Evolutionary conservation across 306 rosid genomes (phyloP), one percentile per base, ranked within the genome.

Genomic region (Vigna mungo): DNA sequence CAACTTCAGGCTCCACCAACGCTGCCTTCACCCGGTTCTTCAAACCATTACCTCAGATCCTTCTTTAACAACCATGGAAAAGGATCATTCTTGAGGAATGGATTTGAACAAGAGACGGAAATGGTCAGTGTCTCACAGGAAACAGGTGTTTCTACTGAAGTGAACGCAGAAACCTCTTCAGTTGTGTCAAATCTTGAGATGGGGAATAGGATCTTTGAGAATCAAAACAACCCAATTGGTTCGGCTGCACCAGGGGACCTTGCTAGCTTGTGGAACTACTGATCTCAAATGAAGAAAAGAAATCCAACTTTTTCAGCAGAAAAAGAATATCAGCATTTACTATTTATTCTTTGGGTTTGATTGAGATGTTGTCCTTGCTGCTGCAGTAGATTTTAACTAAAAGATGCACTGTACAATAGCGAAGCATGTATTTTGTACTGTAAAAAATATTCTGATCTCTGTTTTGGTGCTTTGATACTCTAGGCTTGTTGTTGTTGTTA

Each of bases 111-210:
- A 41, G 87, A 86, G 74, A 81, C 77, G 77, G 92, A 85, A 11
- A 84, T 83, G 53, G 43, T 61, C 15, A 82, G 72, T 18, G 76
- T 77, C 56, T 82, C 95, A 0, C 97, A 85, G 63, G 88, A 86
- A 68, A 85, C 91, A 21, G 72, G 82, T 16, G 62, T 85, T 6
- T 82, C 81, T 2, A 70, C 79, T 21, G 87, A 85, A 30, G 49
- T 88, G 54, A 92, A 87, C 81, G 58, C 76, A 52, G 91, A 84
- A 70, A 82, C 83, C 79, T 80, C 96, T 48, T 87, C 92, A 0
- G 87, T 82, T 46, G 58, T 85, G 21, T 56, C 89, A 6, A 85
- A 85, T 80, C 81, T 78, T 10, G 82, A 82, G 16, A 48, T 84
- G 84, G 85, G 78, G 14, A 69, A 78, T 73, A 80, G 84, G 84